Evolutionary conservation across 495 filamentous ascomycete genomes (phyloP), one percentile per base, ranked within the genome.

Genomic region (Aspergillus campestris): DNA sequence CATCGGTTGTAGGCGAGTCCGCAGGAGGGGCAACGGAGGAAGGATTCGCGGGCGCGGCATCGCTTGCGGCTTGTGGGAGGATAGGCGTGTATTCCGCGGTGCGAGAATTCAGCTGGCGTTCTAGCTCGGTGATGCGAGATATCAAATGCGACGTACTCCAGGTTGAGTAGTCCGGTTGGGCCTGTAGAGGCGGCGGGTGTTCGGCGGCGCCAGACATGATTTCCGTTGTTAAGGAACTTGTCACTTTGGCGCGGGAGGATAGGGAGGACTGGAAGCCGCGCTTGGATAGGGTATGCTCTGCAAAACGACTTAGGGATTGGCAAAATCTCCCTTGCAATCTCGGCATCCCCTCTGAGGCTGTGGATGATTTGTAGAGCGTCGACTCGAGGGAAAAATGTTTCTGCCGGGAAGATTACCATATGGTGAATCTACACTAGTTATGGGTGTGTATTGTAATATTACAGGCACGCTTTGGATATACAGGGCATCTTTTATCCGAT

Each of bases 71-170:
- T 24, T 24, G 18, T 24, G 18, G 18, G 1, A 24, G 4, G 18
- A 4, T 24, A 4, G 18, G 18, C 4, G 18, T 24, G 32, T 54
- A 76, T 58, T 65, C 62, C 6, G 62, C 57, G 38, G 56, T 74
- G 47, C 70, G 70, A 34, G 62, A 65, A 38, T 73, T 63, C 6
- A 86, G 62, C 52, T 82, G 67, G 38, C 64, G 60, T 58, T 94
- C 87, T 10, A 94, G 70, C 34, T 74, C 61, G 8, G 65, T 70
- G 29, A 94, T 78, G 3, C 83, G 74, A 45, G 77, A 58, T 47
- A 92, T 74, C 14, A 92, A 71, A 39, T 71, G 75, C 12, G 78
- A 69, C 42, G 77, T 79, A 13, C 74, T 79, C 86, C 86, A 91
- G 32, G 65, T 65, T 10, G 72, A 66, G 52, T 81, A 80, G 53